Percentiles rank a stretch among this genome's conserved stretches.
Evolutionary conservation across 202 grass and related monocot genomes (phyloP).

Genomic region (Cymbopogon flexuosus): DNA sequence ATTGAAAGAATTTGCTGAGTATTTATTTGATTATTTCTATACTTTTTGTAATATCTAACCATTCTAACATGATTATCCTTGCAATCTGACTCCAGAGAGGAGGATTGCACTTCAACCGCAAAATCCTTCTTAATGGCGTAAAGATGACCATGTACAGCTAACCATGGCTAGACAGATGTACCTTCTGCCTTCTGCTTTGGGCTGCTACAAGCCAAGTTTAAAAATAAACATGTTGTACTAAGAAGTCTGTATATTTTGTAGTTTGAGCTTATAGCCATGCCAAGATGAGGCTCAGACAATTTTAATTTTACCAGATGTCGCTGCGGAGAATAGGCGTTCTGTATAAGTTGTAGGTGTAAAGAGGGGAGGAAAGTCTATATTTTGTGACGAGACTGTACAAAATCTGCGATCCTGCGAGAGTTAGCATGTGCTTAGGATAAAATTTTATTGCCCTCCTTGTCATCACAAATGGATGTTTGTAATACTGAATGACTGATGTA

Average conservation of each 20-base stretch:
- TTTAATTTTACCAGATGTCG: conserved; percentile 49
- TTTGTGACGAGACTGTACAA: conserved; percentile 70
- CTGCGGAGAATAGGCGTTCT: conserved; percentile 59
- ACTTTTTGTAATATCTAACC: background rate
- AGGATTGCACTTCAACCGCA: conserved; percentile 66
- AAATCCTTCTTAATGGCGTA: conserved; percentile 55
- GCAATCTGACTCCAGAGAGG: conserved; percentile 53
- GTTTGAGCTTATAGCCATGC: conserved; percentile 60
- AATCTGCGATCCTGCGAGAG: conserved; percentile 53
- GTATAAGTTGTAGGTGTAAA: conserved; percentile 80
- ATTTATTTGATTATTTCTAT: background rate
- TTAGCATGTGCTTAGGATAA: conserved; percentile 37
- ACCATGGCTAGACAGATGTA: conserved; percentile 68
- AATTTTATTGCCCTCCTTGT: conserved; percentile 33
- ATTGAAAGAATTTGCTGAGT: background rate
- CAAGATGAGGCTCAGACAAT: conserved; percentile 50
- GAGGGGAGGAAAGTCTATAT: conserved; percentile 44
- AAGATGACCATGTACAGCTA: conserved; percentile 87
- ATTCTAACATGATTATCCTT: background rate
- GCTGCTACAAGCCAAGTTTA: conserved; percentile 52
- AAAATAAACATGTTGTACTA: conserved; percentile 67
- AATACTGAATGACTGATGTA: conserved; percentile 39
- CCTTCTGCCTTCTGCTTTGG: conserved; percentile 44
- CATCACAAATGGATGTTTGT: conserved; percentile 35
- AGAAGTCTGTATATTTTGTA: conserved; percentile 87